Evolutionary conservation across 169 alveolate genomes (phyloP), one percentile per base, ranked within the genome.

Genomic region (Theileria equi): DNA sequence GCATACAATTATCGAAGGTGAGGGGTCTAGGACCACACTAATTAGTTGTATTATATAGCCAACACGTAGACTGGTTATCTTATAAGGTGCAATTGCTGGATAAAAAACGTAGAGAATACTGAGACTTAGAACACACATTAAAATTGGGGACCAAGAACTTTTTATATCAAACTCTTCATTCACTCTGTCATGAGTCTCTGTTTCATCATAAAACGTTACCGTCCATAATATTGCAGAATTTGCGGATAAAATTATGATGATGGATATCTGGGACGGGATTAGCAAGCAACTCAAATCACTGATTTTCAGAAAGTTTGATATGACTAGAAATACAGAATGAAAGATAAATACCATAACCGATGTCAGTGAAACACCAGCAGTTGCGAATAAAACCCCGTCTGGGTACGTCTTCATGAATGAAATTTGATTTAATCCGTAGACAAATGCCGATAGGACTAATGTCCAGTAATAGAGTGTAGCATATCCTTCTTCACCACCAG

Each of bases 401-500:
- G 45, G 45, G 0, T 29, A 35, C 38, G 31, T 5, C 5, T 35
- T 35, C 2, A 53, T 5, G 23, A 35, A 28, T 28, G 31, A 53
- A 43, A 31, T 43, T 5, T 25, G 31, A 53, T 53, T 53, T 44
- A 53, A 21, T 10, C 57, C 49, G 49, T 31, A 53, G 2, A 53
- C 63, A 10, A 53, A 53, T 10, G 38, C 57, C 5, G 38, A 35
- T 25, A 53, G 23, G 25, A 35, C 49, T 13, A 53, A 10, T 31
- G 63, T 35, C 63, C 63, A 53, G 57, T 31, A 31, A 35, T 25
- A 53, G 31, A 25, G 45, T 2, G 38, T 53, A 10, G 31, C 23
- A 44, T 53, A 31, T 0, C 63, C 63, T 10, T 31, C 38, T 44
- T 53, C 63, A 53, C 63, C 63, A 31, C 63, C 63, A 5, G 63